Conservation (phyloP, 2,329 filamentous ascomycete species). For the Trichophyton simii region DNA sequence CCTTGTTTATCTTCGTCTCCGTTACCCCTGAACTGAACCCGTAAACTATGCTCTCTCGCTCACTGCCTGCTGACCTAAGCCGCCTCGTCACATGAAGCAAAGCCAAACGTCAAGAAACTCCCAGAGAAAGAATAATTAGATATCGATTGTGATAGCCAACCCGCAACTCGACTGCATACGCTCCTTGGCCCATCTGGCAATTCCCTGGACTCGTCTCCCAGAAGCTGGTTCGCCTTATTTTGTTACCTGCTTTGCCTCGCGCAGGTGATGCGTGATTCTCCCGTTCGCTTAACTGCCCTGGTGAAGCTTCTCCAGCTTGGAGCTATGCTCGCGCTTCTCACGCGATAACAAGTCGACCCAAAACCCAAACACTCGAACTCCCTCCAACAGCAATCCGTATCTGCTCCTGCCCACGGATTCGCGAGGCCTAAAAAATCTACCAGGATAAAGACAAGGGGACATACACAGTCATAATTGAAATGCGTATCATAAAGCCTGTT, state of each 20-base stretch:
- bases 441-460: background rate
- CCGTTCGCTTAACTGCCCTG: background rate
- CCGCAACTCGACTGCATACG: background rate
- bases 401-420: background rate
- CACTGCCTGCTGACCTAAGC: background rate
- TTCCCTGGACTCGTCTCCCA: background rate
- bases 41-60: too few relatives aligned
- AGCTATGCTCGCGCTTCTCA: slow-evolving; percentile 4
- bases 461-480: slow-evolving; percentile 24
- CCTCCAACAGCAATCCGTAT: background rate
- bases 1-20: too few relatives aligned
- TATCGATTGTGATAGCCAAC: too few relatives aligned
- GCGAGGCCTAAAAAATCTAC: background rate
- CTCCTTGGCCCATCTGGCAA: background rate
- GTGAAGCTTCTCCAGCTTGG: background rate
- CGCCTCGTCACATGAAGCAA: background rate
- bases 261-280: background rate
- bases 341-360: background rate
- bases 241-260: background rate
- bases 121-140: too few relatives aligned
- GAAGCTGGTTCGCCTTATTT: background rate
- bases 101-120: background rate
- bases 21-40: too few relatives aligned
- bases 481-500: slow-evolving; percentile 86
- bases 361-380: background rate